Conservation (phyloP, 768 basidiomycete genomes). For the Pleurotus salmoneostramineus region DNA sequence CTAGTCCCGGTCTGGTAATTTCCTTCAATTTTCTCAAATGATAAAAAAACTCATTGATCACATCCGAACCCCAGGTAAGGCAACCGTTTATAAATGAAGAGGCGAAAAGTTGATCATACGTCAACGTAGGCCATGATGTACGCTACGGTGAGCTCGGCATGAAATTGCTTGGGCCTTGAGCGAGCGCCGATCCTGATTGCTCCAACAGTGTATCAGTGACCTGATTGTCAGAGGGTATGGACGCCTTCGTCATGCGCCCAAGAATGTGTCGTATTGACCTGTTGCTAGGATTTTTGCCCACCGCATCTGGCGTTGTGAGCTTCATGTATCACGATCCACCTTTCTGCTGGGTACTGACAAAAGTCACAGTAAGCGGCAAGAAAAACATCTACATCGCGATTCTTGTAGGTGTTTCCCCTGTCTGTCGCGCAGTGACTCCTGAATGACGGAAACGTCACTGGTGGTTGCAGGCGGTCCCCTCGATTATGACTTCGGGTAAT, state of each 20-base stretch:
- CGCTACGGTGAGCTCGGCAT: neutral
- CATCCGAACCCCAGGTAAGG: too few species aligned
- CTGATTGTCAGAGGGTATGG: constrained; percentile 3
- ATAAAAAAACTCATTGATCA: too few species aligned
- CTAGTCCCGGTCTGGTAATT: too few species aligned
- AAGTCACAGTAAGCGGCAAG: neutral
- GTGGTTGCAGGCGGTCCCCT: neutral
- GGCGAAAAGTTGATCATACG: too few species aligned
- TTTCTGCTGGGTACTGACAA: neutral
- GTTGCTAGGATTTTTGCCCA: constrained; percentile 1
- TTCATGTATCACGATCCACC: neutral
- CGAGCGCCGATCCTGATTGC: neutral
- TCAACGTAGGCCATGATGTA: neutral
- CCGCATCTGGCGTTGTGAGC: constrained; percentile 5
- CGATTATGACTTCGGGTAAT: neutral
- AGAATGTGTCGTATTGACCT: neutral
- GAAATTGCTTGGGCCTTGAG: neutral
- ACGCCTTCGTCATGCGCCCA: neutral
- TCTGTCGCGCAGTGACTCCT: neutral
- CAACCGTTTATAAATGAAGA: too few species aligned
- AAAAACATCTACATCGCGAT: neutral
- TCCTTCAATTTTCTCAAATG: too few species aligned
- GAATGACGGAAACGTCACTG: neutral
- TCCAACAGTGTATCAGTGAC: constrained; percentile 5
- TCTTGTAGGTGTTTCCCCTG: neutral